phyloP scores from a whole-genome alignment of 164 flowering plant species.

The Dillenia turbinata region DNA sequence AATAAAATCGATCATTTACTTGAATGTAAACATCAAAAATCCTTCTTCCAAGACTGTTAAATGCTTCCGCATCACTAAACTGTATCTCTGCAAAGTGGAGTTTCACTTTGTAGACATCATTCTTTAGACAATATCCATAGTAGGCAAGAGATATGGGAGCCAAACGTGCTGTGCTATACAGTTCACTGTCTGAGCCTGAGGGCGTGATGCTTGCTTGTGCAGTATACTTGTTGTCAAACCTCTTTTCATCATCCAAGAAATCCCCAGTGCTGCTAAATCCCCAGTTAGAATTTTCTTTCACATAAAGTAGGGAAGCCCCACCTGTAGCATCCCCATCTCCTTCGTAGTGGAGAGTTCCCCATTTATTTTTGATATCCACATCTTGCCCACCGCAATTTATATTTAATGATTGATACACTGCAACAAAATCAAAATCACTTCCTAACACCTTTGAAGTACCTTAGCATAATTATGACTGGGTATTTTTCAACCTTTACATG shows the following conservation, averaged over 20 bases:
- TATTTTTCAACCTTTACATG: too few species aligned
- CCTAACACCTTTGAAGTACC: too few species aligned
- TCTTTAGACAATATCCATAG: conserved; percentile 45
- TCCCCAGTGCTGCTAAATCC: conserved; percentile 75
- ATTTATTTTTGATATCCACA: conserved; percentile 15
- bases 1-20: conserved; percentile 24
- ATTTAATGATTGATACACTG: conserved; percentile 22
- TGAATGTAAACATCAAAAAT: conserved; percentile 65
- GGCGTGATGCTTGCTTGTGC: conserved; percentile 20
- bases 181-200: conserved; percentile 23
- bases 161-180: conserved; percentile 57
- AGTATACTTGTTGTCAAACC: conserved; percentile 17
- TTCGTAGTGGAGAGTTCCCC: conserved; percentile 23
- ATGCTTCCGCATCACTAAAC: conserved; percentile 46
- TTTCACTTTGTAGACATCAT: conserved; percentile 52
- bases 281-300: conserved; percentile 33
- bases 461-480: not conserved
- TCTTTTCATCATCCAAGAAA: conserved; percentile 52
- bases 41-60: conserved; percentile 61
- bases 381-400: conserved; percentile 80
- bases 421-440: too few species aligned
- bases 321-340: conserved; percentile 48
- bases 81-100: conserved; percentile 74
- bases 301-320: conserved; percentile 39
- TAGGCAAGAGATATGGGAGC: conserved; percentile 63